Base-by-base conservation (phyloP, 805 yeast genomes). In the Teunomyces gatunensis region DNA sequence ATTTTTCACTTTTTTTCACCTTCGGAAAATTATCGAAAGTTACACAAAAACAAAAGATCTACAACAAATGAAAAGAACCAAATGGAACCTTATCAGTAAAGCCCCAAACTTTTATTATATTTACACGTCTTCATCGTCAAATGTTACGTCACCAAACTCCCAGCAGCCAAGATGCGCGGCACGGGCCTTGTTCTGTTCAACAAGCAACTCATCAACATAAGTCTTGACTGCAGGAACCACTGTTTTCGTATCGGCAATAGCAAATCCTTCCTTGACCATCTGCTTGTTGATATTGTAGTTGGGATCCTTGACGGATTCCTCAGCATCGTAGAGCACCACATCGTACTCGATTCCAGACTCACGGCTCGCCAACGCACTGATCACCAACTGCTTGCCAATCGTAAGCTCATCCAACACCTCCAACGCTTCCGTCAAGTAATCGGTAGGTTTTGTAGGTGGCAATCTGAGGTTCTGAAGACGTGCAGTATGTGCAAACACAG, bases 131-230 rank as follows among this genome's bases (percentile, higher is more conserved):
- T 67, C 73, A 4, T 81, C 85, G 47, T 80, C 85, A 46, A 73
- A 81, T 33, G 84, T 77, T 32, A 86, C 78, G 59, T 85, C 89
- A 44, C 91, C 91, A 55, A 79, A 82, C 64, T 83, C 81, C 91
- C 91, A 85, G 60, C 87, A 83, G 4, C 90, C 90, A 17, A 66
- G 57, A 50, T 80, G 83, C 28, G 57, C 63, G 13, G 63, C 45
- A 59, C 74, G 79, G 25, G 89, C 89, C 5, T 53, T 56, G 15
- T 55, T 49, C 63, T 85, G 85, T 2, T 73, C 69, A 28, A 59
- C 64, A 42, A 68, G 47, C 45, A 83, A 62, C 6, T 61, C 68
- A 7, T 53, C 55, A 18, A 59, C 59, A 28, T 69, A 68, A 40
- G 67, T 69, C 46, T 74, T 78, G 33, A 64, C 49, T 2, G 54